Conservation (phyloP, 192 early-diverging fungal species). For the Coemansia sp. region DNA sequence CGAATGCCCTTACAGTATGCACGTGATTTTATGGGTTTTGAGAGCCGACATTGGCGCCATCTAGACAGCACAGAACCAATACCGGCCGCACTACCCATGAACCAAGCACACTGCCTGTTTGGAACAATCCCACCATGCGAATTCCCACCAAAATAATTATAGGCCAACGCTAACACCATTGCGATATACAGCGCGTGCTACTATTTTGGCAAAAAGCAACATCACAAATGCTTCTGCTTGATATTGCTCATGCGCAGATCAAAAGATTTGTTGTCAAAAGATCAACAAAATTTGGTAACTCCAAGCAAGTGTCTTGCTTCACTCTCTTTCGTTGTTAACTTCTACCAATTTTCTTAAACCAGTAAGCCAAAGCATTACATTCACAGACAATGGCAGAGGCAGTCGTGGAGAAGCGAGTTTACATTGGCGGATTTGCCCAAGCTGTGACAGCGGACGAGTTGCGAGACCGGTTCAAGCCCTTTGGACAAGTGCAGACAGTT, state of each 20-base stretch:
- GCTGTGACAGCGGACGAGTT: conserved; percentile 59
- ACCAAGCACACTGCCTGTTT: too few relatives aligned
- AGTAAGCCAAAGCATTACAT: not conserved
- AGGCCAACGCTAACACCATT: too few relatives aligned
- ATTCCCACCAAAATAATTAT: too few relatives aligned
- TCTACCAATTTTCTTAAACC: not conserved
- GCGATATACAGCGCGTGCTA: too few relatives aligned
- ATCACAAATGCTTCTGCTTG: too few relatives aligned
- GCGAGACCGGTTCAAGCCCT: conserved; percentile 66
- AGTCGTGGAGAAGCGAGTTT: conserved; percentile 61
- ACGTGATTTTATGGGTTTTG: too few relatives aligned
- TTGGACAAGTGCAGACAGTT: conserved; percentile 59
- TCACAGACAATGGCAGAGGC: conserved; percentile 24
- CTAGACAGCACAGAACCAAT: too few relatives aligned
- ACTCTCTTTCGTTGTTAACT: not conserved
- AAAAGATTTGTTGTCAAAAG: not conserved
- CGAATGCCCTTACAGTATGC: too few relatives aligned
- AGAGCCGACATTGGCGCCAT: not conserved
- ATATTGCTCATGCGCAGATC: not conserved
- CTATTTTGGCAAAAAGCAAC: too few relatives aligned
- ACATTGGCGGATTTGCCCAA: conserved; percentile 72
- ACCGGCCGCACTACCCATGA: too few relatives aligned
- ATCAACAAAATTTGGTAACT: not conserved
- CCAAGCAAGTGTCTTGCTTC: not conserved
- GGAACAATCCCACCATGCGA: too few relatives aligned